A percentile compares a stretch with the other conserved stretches of the same genome.
Conservation (phyloP, 169 alveolate species). For the Eimeria maxima region DNA sequence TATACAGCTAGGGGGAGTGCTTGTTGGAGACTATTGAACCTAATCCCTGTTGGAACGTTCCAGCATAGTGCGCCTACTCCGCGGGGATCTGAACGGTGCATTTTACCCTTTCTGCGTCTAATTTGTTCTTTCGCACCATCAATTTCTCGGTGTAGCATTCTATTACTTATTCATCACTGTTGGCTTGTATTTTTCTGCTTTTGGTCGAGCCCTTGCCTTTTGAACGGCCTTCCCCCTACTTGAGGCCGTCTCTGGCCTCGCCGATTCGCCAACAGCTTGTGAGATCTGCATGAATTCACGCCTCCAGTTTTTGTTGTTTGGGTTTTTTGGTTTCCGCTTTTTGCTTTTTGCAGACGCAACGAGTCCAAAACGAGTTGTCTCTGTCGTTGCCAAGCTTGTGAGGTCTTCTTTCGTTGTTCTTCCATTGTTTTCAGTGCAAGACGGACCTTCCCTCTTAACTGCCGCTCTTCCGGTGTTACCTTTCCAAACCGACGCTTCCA, state of each 20-base stretch:
- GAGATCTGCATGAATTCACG: neutral
- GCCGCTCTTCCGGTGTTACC: constrained; percentile 36
- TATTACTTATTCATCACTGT: neutral
- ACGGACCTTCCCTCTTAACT: constrained; percentile 57
- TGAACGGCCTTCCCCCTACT: constrained; percentile 47
- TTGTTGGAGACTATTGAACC: neutral
- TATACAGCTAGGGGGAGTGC: neutral
- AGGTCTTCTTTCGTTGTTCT: constrained; percentile 41
- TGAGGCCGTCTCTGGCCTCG: constrained; percentile 7
- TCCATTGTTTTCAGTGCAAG: constrained; percentile 66
- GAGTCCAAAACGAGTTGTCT: constrained; percentile 57
- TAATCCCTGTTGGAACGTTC: neutral
- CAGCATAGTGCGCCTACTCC: neutral
- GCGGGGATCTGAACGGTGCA: neutral
- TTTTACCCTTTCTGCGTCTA: neutral
- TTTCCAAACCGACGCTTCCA: neutral
- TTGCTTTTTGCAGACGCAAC: constrained; percentile 9
- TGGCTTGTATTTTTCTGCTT: constrained; percentile 4
- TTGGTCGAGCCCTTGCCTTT: constrained; percentile 30
- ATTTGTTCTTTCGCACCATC: neutral
- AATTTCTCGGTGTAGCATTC: neutral
- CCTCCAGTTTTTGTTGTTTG: neutral
- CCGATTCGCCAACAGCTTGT: neutral
- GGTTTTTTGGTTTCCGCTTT: neutral
- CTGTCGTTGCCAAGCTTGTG: constrained; percentile 71